Evolutionary conservation across 164 flowering plant genomes (phyloP), one percentile per base, ranked within the genome.

Genomic region (Vitis labrusca): DNA sequence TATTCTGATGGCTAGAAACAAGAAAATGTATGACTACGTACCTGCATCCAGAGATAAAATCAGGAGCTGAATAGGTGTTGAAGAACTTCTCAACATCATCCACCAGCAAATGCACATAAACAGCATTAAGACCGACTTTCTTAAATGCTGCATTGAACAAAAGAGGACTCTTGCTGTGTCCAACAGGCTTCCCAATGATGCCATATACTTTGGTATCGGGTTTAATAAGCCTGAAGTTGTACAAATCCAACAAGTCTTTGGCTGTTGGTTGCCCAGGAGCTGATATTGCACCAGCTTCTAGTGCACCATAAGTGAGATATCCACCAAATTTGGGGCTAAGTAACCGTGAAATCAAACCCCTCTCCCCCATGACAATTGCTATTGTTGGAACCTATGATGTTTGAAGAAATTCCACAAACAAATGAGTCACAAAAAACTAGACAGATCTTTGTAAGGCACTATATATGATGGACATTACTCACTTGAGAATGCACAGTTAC

Each of bases 21-120:
- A 23, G 27, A 23, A 23, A 23, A 23, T 23, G 27, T 23, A 23
- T 23, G 27, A 1, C 27, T 23, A 23, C 59, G 59, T 76, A 92
- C 96, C 98, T 92, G 89, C 81, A 93, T 64, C 97, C 98, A 70
- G 27, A 23, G 10, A 79, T 80, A 84, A 89, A 91, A 73, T 91
- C 97, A 9, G 80, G 70, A 10, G 94, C 80, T 9, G 89, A 77
- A 80, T 84, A 91, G n/a, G 85, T 78, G 10, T 56, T 51, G 63
- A 89, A 75, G 72, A 90, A 91, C 11, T 80, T 81, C 12, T 71
- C 71, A 13, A 88, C 72, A 47, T 84, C 83, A 69, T 91, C 98
- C 66, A 93, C 97, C 78, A 91, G 77, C 58, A 87, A 77, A 64
- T 79, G 94, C 71, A 93, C 76, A 77, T 81, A 93, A 59, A 91